Evolutionary conservation across 169 alveolate species (phyloP).

Genomic region (Miamiensis avidus): DNA sequence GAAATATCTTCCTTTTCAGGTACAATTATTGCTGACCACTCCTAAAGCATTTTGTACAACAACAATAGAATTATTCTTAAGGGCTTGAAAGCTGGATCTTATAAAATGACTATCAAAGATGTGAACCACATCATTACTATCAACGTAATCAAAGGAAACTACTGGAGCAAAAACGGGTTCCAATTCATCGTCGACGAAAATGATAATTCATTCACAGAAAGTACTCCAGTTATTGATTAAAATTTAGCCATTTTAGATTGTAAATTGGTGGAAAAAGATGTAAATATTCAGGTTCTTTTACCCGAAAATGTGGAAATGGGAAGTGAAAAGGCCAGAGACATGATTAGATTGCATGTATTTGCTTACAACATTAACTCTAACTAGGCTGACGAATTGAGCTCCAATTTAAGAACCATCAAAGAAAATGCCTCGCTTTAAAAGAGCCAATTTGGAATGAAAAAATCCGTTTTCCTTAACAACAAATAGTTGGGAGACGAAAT

Average conservation of each 20-base stretch:
- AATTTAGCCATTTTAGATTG: background rate
- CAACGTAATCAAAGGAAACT: constrained; percentile 5
- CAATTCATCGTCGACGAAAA: background rate
- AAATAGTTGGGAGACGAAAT: constrained; percentile 52
- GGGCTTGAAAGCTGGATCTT: constrained; percentile 11
- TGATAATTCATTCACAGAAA: background rate
- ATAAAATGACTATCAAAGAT: background rate
- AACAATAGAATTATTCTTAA: background rate
- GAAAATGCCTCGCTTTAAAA: too few relatives aligned
- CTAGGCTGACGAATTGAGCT: background rate
- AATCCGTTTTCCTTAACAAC: constrained; percentile 46
- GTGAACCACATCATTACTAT: background rate
- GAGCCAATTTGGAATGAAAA: background rate
- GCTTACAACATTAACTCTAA: constrained; percentile 8
- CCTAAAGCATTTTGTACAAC: too few relatives aligned
- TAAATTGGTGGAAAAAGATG: background rate
- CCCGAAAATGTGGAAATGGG: background rate
- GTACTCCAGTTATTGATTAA: background rate
- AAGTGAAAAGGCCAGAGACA: background rate
- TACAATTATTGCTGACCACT: background rate
- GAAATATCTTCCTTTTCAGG: background rate
- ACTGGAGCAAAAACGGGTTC: constrained; percentile 4
- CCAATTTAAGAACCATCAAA: constrained; percentile 2
- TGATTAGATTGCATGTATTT: constrained; percentile 8
- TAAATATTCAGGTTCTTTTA: constrained; percentile 14